A percentile compares a stretch with the other conserved stretches of the same genome.
These are phyloP conservation scores for Corylus heterophylla DNA, from an alignment of 306 rosid species.

Conservation along the genomic window DNA sequence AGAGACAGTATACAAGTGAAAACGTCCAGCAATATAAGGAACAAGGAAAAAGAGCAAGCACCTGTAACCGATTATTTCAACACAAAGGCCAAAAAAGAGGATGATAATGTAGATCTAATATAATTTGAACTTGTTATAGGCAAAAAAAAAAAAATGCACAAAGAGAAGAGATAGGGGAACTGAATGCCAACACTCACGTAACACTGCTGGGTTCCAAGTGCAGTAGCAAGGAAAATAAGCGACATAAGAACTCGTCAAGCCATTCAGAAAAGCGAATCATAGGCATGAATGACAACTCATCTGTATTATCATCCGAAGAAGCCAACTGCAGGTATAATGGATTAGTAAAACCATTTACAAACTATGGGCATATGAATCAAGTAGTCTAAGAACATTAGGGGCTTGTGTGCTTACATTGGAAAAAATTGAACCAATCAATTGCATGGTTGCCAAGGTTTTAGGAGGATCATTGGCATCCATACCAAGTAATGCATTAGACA, in stretches of 20 bases:
- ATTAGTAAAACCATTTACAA: constrained; percentile 20
- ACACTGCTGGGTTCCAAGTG: constrained; percentile 97
- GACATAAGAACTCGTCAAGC: constrained; percentile 98
- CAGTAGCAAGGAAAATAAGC: constrained; percentile 82
- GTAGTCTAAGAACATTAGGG: constrained; percentile 11
- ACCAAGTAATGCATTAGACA: constrained; percentile 96
- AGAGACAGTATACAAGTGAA: no score
- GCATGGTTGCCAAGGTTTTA: constrained; percentile 99
- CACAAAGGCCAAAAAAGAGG: neutral
- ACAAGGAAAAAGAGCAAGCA: constrained; percentile 1
- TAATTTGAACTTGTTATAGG: neutral
- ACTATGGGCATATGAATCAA: constrained; percentile 12
- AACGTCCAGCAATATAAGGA: no score
- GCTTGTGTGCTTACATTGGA: constrained; percentile 74
- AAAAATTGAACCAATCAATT: constrained; percentile 86
- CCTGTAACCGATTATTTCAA: constrained; percentile 39
- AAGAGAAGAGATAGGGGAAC: constrained; percentile 17
- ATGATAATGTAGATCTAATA: constrained; percentile 1
- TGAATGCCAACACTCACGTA: constrained; percentile 57
- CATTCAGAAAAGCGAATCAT: constrained; percentile 93
- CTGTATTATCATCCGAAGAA: constrained; percentile 69
- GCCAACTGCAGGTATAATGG: constrained; percentile 70
- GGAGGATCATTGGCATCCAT: constrained; percentile 99
- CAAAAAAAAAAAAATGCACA: neutral
- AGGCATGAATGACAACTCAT: constrained; percentile 75